These are phyloP conservation scores for Spathaspora sp. DNA, from an alignment of 1,139 yeast species.

Conservation along the genomic window DNA sequence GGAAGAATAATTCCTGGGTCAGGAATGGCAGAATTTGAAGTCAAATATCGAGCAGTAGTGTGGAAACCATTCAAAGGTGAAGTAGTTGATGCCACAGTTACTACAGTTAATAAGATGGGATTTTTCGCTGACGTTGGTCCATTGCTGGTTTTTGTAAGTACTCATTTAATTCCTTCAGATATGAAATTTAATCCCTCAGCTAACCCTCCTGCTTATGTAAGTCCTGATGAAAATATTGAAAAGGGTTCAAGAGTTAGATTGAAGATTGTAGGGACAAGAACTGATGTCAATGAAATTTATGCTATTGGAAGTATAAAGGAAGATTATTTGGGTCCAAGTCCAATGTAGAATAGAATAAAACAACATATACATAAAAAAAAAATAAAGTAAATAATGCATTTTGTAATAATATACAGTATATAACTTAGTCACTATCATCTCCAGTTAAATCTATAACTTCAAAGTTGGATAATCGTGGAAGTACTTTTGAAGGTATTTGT, in stretches of 20 bases:
- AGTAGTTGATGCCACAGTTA: slow-evolving; percentile 94
- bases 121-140: slow-evolving; percentile 99
- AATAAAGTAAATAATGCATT: background rate
- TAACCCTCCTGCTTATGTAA: slow-evolving; percentile 97
- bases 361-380: background rate
- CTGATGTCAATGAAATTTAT: slow-evolving; percentile 95
- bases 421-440: slow-evolving; percentile 7
- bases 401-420: background rate
- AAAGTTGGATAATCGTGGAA: background rate
- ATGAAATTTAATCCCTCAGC: slow-evolving; percentile 94
- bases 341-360: slow-evolving; percentile 26
- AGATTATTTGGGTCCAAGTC: slow-evolving; percentile 87
- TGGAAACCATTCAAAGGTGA: slow-evolving; percentile 99
- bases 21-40: slow-evolving; percentile 96
- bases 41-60: slow-evolving; percentile 92
- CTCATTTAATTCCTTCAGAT: slow-evolving; percentile 92
- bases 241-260: slow-evolving; percentile 92
- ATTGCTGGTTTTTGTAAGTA: slow-evolving; percentile 87
- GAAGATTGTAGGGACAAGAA: slow-evolving; percentile 95
- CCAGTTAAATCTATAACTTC: slow-evolving; percentile 8
- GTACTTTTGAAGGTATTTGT: background rate
- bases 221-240: slow-evolving; percentile 92
- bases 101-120: slow-evolving; percentile 94
- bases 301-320: slow-evolving; percentile 98
- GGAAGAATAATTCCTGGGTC: slow-evolving; percentile 87